These are phyloP conservation scores for Claviceps pusilla DNA, from an alignment of 2,329 filamentous ascomycete species.

Conservation along the genomic window DNA sequence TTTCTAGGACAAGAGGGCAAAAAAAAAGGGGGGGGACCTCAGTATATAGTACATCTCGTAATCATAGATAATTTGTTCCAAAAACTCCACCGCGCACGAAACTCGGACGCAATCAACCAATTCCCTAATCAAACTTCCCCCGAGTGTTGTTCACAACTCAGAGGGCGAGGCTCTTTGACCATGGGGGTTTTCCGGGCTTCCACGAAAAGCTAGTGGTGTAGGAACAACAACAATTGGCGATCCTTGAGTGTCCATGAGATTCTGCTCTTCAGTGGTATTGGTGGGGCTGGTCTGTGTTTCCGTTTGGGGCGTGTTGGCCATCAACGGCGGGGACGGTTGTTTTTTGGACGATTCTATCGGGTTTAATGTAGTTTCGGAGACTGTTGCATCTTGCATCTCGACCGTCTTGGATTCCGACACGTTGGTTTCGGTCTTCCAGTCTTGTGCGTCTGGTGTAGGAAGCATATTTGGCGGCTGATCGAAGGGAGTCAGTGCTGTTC, in stretches of 20 bases:
- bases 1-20: neutral
- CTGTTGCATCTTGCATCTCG: constrained; percentile 15
- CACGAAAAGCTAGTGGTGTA: constrained; percentile 41
- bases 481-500: constrained; percentile 14
- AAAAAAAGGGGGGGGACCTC: neutral
- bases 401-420: constrained; percentile 7
- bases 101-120: constrained; percentile 4
- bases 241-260: constrained; percentile 9
- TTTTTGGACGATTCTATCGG: constrained; percentile 1
- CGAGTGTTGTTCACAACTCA: constrained; percentile 18
- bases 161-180: constrained; percentile 16
- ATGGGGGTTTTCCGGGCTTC: constrained; percentile 44
- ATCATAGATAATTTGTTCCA: neutral
- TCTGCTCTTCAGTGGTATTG: constrained; percentile 7
- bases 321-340: neutral
- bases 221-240: constrained; percentile 20
- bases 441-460: constrained; percentile 10
- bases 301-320: neutral
- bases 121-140: constrained; percentile 10
- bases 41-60: neutral
- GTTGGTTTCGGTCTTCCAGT: constrained; percentile 7
- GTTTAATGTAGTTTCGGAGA: neutral
- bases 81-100: constrained; percentile 5
- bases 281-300: constrained; percentile 1
- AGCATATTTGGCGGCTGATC: constrained; percentile 11